Base-by-base conservation (phyloP, 768 basidiomycete genomes). In the Mycena indigotica region DNA sequence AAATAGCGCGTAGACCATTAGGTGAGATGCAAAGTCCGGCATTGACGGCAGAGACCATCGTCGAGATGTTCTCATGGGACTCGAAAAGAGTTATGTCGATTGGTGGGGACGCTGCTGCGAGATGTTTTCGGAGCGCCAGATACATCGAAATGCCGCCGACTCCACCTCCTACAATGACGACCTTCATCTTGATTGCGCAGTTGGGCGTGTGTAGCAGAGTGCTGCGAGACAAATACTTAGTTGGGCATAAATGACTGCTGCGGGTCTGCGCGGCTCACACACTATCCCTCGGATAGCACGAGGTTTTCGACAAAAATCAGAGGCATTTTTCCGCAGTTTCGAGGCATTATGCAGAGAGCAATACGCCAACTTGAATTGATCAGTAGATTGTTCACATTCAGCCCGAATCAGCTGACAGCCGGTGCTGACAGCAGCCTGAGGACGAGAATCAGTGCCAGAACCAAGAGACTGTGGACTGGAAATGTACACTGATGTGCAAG, bases 1-100 rank as follows among this genome's bases (percentile, higher is more conserved):
- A 61, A 16, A 78, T 69, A 25, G 74, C 72, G 6, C 76, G 71
- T 8, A 74, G 67, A 17, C 75, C 75, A 41, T 78, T 77, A 2
- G 77, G 75, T 24, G 74, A 72, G 17, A 78, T 69, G 0, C 75
- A 73, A 13, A 77, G 66, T 6, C 73, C 75, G 6, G 74, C 75
- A 13, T 76, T 73, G 19, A 75, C 53, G 44, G 62, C 64, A 19
- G 65, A 59, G 5, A 66, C 64, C 3, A 69, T 68, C 13, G 67
- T 65, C 10, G 55, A 49, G 8, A 71, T 67, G 12, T 67, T 69
- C 38, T 67, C 56, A 55, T 73, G 69, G 4, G 73, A 63, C 53
- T 77, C 75, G 28, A 72, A 70, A 13, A 76, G 30, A 25, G 67
- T 63, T 38, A 76, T 63, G 2, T 55, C 61, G 30, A 67, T 65